phyloP scores from a whole-genome alignment of 208 protist genomes.

The Acanthamoeba triangularis region DNA sequence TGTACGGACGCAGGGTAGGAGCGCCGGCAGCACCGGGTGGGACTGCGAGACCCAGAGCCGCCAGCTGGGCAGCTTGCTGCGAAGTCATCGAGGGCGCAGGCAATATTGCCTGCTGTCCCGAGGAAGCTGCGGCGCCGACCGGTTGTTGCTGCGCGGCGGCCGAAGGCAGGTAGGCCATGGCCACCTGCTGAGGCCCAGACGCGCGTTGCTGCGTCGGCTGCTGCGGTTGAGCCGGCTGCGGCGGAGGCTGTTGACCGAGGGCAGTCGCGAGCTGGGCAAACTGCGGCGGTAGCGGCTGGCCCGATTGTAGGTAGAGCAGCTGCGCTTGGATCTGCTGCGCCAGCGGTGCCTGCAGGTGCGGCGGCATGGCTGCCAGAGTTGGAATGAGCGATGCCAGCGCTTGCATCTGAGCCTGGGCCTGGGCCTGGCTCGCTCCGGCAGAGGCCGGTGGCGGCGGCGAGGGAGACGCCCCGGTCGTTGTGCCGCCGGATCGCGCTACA shows the following conservation, averaged over 20 bases:
- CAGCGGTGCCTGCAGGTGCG: not conserved
- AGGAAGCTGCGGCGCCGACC: not conserved
- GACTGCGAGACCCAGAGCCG: not conserved
- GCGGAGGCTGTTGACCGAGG: not conserved
- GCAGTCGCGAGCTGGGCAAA: not conserved
- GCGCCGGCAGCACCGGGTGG: not conserved
- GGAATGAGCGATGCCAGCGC: not conserved
- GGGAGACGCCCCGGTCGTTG: not conserved
- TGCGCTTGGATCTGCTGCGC: constrained; percentile 1
- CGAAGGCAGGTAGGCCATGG: not conserved
- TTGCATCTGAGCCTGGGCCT: not conserved
- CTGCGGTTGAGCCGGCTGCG: not conserved
- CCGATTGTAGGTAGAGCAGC: constrained; percentile 3
- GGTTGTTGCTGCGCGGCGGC: not conserved
- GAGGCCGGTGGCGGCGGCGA: not conserved
- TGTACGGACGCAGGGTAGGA: not conserved
- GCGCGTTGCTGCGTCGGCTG: not conserved
- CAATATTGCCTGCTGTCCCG: not conserved
- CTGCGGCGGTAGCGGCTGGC: not conserved
- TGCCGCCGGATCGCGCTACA: not conserved
- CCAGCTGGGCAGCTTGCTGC: constrained; percentile 6
- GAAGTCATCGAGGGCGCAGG: not conserved
- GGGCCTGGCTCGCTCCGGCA: not conserved
- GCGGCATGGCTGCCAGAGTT: not conserved
- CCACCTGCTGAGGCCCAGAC: not conserved